These are phyloP conservation scores for Tillandsia leiboldiana DNA, from an alignment of 176 grass and related monocot species.

Conservation along the genomic window DNA sequence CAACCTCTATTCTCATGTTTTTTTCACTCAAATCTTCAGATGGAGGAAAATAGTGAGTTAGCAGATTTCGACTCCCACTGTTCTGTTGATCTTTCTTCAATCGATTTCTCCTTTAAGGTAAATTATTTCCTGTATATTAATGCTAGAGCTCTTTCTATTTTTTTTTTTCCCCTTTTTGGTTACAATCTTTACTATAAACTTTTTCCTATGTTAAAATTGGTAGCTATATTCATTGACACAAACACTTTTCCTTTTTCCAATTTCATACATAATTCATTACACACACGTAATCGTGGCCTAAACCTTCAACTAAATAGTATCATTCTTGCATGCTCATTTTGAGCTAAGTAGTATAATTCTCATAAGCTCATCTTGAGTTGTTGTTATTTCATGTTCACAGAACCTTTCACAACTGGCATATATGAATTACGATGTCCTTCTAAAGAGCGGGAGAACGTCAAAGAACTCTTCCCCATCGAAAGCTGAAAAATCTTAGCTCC, in stretches of 20 bases:
- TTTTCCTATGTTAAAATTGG: background rate
- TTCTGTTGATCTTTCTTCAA: constrained; percentile 34
- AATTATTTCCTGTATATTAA: constrained; percentile 3
- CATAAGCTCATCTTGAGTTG: too few relatives aligned
- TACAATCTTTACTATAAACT: background rate
- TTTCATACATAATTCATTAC: too few relatives aligned
- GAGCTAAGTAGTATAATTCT: too few relatives aligned
- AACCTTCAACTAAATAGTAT: too few relatives aligned
- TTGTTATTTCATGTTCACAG: constrained; percentile 2
- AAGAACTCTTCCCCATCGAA: background rate
- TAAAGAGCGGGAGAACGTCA: constrained; percentile 16
- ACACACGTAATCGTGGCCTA: too few relatives aligned
- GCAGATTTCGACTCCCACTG: constrained; percentile 14
- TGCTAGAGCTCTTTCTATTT: too few relatives aligned
- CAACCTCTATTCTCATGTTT: background rate
- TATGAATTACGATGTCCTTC: constrained; percentile 35
- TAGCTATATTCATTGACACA: background rate
- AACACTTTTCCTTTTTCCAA: too few relatives aligned
- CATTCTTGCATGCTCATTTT: too few relatives aligned
- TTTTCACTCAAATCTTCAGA: background rate
- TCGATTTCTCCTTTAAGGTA: constrained; percentile 44
- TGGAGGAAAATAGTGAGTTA: constrained; percentile 3
- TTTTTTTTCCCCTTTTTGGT: background rate
- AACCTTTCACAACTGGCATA: constrained; percentile 32
- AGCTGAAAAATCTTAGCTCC: too few relatives aligned